These are phyloP conservation scores for Capsicum chinense DNA, from an alignment of 257 asterid species.

Conservation along the genomic window DNA sequence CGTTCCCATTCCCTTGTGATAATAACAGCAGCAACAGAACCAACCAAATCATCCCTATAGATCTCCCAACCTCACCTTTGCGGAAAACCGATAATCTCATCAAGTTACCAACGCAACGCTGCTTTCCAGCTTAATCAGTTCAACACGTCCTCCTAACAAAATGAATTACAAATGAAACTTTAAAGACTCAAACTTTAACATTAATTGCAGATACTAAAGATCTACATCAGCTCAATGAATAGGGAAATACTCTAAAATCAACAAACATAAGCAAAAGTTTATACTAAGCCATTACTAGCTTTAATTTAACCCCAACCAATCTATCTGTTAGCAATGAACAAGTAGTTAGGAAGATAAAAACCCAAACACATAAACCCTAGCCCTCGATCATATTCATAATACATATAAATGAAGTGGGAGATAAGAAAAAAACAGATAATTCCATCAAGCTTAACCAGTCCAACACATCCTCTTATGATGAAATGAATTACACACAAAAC, in stretches of 20 bases:
- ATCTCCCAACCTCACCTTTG: neutral
- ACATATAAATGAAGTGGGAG: neutral
- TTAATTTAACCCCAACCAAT: neutral
- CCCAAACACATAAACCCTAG: neutral
- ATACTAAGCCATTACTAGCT: neutral
- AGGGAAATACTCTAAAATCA: neutral
- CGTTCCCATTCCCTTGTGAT: constrained; percentile 49
- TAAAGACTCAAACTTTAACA: neutral
- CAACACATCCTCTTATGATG: too few relatives aligned
- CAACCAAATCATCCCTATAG: constrained; percentile 43
- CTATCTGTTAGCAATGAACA: neutral
- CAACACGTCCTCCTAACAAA: neutral
- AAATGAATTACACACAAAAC: too few relatives aligned
- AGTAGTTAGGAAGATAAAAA: neutral
- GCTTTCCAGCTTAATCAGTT: neutral
- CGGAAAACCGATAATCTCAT: neutral
- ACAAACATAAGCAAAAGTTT: neutral
- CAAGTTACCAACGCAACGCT: neutral
- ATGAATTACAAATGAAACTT: neutral
- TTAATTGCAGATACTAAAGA: neutral
- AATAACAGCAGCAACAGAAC: constrained; percentile 46
- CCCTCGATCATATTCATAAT: neutral
- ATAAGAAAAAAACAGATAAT: neutral
- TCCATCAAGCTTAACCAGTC: too few relatives aligned
- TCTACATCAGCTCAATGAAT: neutral